Conservation (phyloP, 257 asterid species). For the Solanum appendiculatum region DNA sequence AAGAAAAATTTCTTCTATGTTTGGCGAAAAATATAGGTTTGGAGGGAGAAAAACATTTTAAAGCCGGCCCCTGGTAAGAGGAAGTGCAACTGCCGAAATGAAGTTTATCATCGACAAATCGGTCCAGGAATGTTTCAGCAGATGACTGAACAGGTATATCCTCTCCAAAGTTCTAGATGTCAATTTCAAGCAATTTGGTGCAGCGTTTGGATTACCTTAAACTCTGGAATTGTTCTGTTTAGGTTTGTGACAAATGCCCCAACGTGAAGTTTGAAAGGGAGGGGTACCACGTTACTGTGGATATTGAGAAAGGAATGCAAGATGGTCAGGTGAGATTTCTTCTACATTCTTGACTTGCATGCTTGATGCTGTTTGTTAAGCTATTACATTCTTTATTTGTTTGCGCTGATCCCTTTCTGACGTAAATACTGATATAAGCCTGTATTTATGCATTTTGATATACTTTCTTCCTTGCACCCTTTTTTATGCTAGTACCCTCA, state of each 20-base stretch:
- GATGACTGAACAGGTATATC: conserved; percentile 93
- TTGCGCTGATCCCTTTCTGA: background rate
- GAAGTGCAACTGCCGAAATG: conserved; percentile 94
- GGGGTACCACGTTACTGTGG: conserved; percentile 87
- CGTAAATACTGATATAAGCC: background rate
- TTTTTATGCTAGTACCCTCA: background rate
- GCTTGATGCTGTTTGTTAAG: background rate
- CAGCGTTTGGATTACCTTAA: background rate
- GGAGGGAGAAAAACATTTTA: conserved; percentile 88
- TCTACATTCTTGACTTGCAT: background rate
- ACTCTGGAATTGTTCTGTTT: background rate
- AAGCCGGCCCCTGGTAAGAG: conserved; percentile 98
- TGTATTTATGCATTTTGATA: background rate
- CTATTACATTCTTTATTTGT: background rate
- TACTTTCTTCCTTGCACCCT: background rate
- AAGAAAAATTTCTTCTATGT: background rate
- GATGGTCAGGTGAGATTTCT: conserved; percentile 73
- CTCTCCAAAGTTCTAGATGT: background rate
- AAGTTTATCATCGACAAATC: conserved; percentile 95
- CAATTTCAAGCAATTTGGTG: background rate
- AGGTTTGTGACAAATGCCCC: conserved; percentile 97
- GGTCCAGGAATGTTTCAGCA: conserved; percentile 99
- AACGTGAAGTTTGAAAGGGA: conserved; percentile 93
- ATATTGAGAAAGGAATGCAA: conserved; percentile 97
- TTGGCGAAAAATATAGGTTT: conserved; percentile 43